A percentile compares a stretch with the other conserved stretches of the same genome.
Evolutionary conservation across 192 early-diverging fungal species (phyloP).

Genomic region (Podila minutissima): DNA sequence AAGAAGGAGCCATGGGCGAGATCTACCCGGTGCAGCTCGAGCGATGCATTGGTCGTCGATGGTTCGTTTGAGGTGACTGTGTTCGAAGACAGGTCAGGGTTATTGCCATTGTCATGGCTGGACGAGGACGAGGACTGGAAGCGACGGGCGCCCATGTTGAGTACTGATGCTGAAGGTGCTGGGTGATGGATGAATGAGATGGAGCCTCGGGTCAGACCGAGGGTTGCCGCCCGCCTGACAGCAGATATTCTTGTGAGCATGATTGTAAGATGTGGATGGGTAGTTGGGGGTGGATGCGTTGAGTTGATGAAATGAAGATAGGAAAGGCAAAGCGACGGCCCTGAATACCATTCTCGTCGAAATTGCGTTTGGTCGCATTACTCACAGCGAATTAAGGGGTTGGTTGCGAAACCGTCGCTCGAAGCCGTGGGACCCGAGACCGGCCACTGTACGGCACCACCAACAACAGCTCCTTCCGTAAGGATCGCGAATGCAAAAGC

Average conservation of each 20-base stretch:
- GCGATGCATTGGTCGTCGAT: constrained; percentile 19
- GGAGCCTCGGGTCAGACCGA: neutral
- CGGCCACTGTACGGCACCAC: too few relatives aligned
- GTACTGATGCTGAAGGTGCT: neutral
- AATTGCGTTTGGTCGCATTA: too few relatives aligned
- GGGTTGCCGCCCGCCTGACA: constrained; percentile 8
- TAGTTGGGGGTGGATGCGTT: neutral
- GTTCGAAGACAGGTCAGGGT: constrained; percentile 14
- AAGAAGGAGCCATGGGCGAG: constrained; percentile 51
- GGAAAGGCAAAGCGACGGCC: too few relatives aligned
- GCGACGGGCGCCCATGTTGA: neutral
- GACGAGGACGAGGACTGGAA: constrained; percentile 44
- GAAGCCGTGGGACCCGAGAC: too few relatives aligned
- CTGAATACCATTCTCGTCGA: too few relatives aligned
- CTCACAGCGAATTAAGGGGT: too few relatives aligned
- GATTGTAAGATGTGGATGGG: neutral
- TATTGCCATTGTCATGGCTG: constrained; percentile 32
- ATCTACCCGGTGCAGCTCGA: constrained; percentile 41
- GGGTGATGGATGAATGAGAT: neutral
- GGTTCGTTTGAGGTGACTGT: constrained; percentile 12
- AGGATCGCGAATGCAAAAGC: too few relatives aligned
- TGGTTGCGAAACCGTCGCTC: too few relatives aligned
- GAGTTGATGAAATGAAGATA: neutral
- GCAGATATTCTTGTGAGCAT: constrained; percentile 29
- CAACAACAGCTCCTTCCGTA: too few relatives aligned